These are phyloP conservation scores for Cytospora paraplurivora DNA, from an alignment of 2,329 filamentous ascomycete genomes.

Conservation along the genomic window DNA sequence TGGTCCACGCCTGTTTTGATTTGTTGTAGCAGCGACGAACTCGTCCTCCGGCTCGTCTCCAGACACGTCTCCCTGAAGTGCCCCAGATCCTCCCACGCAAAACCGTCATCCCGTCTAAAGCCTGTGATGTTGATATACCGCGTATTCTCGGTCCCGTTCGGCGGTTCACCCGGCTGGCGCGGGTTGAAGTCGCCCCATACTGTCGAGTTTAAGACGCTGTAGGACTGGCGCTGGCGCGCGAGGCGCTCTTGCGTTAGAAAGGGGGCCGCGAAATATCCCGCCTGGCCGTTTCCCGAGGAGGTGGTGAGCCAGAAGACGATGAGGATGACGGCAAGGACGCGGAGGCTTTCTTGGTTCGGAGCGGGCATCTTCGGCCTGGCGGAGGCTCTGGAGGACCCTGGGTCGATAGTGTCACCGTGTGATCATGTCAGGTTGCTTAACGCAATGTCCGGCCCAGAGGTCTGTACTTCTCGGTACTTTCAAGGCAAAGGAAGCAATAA, in stretches of 20 bases:
- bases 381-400: slow-evolving; percentile 22
- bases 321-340: slow-evolving; percentile 47
- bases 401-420: slow-evolving; percentile 14
- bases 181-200: slow-evolving; percentile 64
- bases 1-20: slow-evolving; percentile 44
- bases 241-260: slow-evolving; percentile 50
- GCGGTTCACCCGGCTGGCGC: slow-evolving; percentile 35
- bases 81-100: slow-evolving; percentile 74
- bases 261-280: slow-evolving; percentile 47
- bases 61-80: slow-evolving; percentile 66
- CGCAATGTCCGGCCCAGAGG: not conserved
- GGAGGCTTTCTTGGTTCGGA: slow-evolving; percentile 47
- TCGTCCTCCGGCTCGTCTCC: slow-evolving; percentile 59
- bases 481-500: not conserved
- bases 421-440: slow-evolving; percentile 20
- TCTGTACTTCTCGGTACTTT: slow-evolving; percentile 3
- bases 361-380: slow-evolving; percentile 46
- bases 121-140: slow-evolving; percentile 74
- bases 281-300: slow-evolving; percentile 43
- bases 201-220: slow-evolving; percentile 56
- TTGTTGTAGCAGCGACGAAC: slow-evolving; percentile 44
- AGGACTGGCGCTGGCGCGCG: slow-evolving; percentile 53
- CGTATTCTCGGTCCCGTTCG: slow-evolving; percentile 36
- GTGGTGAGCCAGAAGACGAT: slow-evolving; percentile 48
- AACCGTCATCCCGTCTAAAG: slow-evolving; percentile 71